These are phyloP conservation scores for Penicillium roqueforti DNA, from an alignment of 495 filamentous ascomycete genomes.

Conservation along the genomic window DNA sequence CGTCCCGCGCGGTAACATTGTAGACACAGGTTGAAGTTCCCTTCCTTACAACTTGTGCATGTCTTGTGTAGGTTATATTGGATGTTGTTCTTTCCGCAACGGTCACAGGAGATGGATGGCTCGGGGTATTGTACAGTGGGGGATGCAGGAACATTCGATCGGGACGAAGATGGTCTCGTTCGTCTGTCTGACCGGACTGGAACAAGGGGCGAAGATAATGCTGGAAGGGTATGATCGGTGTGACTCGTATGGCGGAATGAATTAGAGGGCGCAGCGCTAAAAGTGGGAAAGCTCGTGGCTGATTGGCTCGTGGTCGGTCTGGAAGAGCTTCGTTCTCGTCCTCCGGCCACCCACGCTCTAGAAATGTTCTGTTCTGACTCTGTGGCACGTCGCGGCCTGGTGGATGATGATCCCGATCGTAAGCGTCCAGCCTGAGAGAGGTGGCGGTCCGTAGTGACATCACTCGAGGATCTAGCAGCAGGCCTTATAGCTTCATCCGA, in stretches of 20 bases:
- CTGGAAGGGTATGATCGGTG: slow-evolving; percentile 4
- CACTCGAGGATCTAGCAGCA: slow-evolving; percentile 38
- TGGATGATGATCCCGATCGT: slow-evolving; percentile 25
- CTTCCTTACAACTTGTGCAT: slow-evolving; percentile 64
- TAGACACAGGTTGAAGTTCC: slow-evolving; percentile 70
- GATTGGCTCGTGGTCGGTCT: slow-evolving; percentile 19
- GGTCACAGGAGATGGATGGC: slow-evolving; percentile 66
- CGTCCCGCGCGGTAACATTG: slow-evolving; percentile 68
- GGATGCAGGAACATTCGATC: slow-evolving; percentile 26
- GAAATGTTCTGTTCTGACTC: slow-evolving; percentile 37
- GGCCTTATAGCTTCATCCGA: slow-evolving; percentile 38
- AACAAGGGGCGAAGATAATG: slow-evolving; percentile 19
- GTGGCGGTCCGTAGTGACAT: slow-evolving; percentile 38
- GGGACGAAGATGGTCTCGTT: slow-evolving; percentile 34
- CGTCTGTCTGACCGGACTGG: slow-evolving; percentile 26
- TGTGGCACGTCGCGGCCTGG: slow-evolving; percentile 33
- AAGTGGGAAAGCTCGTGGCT: slow-evolving; percentile 20
- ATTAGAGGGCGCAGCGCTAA: slow-evolving; percentile 6
- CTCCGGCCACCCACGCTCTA: slow-evolving; percentile 28
- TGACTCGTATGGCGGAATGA: slow-evolving; percentile 7
- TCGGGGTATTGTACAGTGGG: slow-evolving; percentile 55
- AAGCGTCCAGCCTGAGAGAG: slow-evolving; percentile 25
- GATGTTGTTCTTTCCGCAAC: slow-evolving; percentile 62
- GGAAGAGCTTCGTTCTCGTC: slow-evolving; percentile 25
- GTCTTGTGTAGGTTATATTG: slow-evolving; percentile 79